Evolutionary conservation across 768 basidiomycete species (phyloP).

Genomic region (Cyathus striatus): DNA sequence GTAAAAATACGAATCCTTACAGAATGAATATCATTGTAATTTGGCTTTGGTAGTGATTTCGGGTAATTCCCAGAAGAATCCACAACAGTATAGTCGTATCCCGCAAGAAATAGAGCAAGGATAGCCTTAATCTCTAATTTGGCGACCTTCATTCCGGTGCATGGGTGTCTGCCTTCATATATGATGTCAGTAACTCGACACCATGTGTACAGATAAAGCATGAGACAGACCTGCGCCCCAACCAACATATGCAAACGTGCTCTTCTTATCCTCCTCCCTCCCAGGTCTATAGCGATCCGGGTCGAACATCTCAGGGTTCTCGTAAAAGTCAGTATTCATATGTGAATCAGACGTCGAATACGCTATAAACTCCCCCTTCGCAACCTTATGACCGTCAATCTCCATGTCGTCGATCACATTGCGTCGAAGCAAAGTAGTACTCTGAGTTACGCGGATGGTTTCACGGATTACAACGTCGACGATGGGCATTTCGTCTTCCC

Average conservation of each 20-base stretch:
- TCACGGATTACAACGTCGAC: slow-evolving; percentile 32
- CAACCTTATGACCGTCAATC: slow-evolving; percentile 18
- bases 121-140: slow-evolving; percentile 34
- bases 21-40: slow-evolving; percentile 28
- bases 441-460: slow-evolving; percentile 27
- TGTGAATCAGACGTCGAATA: slow-evolving; percentile 29
- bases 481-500: slow-evolving; percentile 34
- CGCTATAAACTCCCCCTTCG: slow-evolving; percentile 28
- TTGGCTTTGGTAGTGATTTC: slow-evolving; percentile 16
- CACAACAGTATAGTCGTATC: slow-evolving; percentile 25
- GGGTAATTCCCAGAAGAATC: slow-evolving; percentile 20
- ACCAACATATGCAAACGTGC: slow-evolving; percentile 23
- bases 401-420: slow-evolving; percentile 24
- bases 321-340: slow-evolving; percentile 27
- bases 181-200: neutral
- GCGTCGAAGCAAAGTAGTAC: slow-evolving; percentile 24
- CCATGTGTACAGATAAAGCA: neutral
- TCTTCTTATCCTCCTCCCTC: slow-evolving; percentile 30
- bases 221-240: slow-evolving; percentile 32
- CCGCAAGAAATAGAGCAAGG: slow-evolving; percentile 22
- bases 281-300: slow-evolving; percentile 23
- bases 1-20: slow-evolving; percentile 13
- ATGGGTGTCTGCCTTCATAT: slow-evolving; percentile 28
- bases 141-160: slow-evolving; percentile 30
- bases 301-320: slow-evolving; percentile 27